Evolutionary conservation across 208 protist species (phyloP), one percentile per base, ranked within the genome.

Genomic region (Trypanosoma lewisi): DNA sequence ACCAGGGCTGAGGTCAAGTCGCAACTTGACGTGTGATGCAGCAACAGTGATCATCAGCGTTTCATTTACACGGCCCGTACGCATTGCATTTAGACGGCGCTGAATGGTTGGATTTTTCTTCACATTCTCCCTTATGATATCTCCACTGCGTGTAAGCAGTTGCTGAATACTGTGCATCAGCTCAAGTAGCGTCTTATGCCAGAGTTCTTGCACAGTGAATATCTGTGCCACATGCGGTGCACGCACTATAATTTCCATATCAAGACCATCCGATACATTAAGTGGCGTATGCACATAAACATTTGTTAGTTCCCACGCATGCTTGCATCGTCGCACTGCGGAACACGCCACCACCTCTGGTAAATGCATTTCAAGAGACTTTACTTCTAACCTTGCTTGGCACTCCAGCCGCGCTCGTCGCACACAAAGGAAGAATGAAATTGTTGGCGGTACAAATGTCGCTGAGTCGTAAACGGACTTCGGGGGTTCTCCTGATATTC

Each of bases 331-430:
- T 51, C 68, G 44, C 62, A 70, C 25, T 37, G 82, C 83, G n/a
- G 81, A 36, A 21, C 44, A 53, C 7, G 82, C 31, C 63, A 83
- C 78, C 33, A 77, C 65, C 58, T 90, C 78, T 1, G 82, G 83
- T 23, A 96, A 48, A 47, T 63, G 73, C 49, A 94, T 64, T 66
- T 94, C 90, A 4, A 96, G 34, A 30, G 87, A 91, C 70, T 93
- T 92, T 49, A 94, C 83, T 72, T 96, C 90, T 19, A 96, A 73
- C 65, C 83, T 87, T 27, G 82, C 90, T 57, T 93, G 90, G 61
- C 84, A 91, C 77, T 96, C 86, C 19, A 82, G 82, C 2, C 79
- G 80, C 30, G 91, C 28, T 2, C 70, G 66, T 25, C 64, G 74
- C 41, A 90, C 51, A 41, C 73, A 68, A 19, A 91, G 34, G n/a